These are phyloP conservation scores for Hypoxylon sp. DNA, from an alignment of 2,329 filamentous ascomycete species.

Conservation along the genomic window DNA sequence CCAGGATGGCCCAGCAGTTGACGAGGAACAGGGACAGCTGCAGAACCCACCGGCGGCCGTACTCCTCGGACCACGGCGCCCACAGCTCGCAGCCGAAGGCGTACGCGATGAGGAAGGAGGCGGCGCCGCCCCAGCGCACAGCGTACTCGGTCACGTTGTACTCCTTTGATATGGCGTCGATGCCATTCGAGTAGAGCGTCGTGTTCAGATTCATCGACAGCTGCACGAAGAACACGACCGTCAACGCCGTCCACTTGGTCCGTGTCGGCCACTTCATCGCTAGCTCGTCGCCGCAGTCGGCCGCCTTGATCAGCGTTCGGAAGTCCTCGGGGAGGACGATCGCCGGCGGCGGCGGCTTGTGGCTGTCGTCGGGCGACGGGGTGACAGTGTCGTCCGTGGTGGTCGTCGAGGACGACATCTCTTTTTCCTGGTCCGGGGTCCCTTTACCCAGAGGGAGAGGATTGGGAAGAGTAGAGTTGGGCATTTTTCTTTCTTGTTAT, in stretches of 20 bases:
- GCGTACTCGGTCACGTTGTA: conserved; percentile 74
- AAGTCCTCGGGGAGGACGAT: conserved; percentile 1
- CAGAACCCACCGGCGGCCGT: conserved; percentile 79
- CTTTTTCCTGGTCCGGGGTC: background rate
- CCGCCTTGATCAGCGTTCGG: conserved; percentile 58
- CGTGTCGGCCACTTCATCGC: conserved; percentile 67
- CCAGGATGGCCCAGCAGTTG: conserved; percentile 78
- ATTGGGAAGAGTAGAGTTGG: background rate
- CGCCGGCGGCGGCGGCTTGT: too few species aligned
- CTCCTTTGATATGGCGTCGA: conserved; percentile 71
- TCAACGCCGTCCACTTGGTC: conserved; percentile 77
- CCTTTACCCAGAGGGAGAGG: background rate
- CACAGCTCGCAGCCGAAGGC: conserved; percentile 88
- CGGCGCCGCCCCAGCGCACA: conserved; percentile 77
- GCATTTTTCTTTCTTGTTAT: background rate
- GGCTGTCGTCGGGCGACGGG: background rate
- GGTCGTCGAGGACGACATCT: background rate
- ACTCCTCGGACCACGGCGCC: conserved; percentile 86
- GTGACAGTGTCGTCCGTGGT: background rate
- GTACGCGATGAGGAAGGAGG: conserved; percentile 77
- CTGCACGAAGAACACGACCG: conserved; percentile 76
- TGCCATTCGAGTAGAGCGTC: conserved; percentile 75
- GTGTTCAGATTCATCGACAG: conserved; percentile 83
- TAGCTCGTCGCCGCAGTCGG: conserved; percentile 72
- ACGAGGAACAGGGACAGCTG: conserved; percentile 78